These are phyloP conservation scores for Penicillium sp. DNA, from an alignment of 2,329 filamentous ascomycete genomes.

Conservation along the genomic window DNA sequence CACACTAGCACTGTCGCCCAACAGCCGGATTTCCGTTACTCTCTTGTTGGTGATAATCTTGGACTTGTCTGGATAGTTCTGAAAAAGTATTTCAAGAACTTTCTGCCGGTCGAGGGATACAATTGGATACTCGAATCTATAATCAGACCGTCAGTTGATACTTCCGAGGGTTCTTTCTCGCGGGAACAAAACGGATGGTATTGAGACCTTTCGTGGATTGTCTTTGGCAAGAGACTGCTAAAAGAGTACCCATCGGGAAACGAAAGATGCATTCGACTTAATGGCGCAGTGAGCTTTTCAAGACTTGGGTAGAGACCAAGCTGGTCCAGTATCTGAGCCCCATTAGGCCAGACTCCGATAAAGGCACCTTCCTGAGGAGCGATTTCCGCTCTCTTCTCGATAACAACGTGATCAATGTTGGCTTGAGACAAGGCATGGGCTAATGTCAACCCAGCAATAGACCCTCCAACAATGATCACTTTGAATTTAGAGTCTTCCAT, in stretches of 20 bases:
- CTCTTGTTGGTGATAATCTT: neutral
- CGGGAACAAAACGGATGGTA: too few relatives aligned
- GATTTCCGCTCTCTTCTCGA: constrained; percentile 5
- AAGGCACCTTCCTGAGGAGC: constrained; percentile 10
- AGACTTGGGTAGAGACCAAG: constrained; percentile 3
- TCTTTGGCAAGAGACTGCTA: neutral
- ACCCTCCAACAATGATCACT: constrained; percentile 15
- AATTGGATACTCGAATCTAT: neutral
- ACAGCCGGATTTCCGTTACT: neutral
- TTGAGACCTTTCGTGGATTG: neutral
- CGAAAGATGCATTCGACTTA: neutral
- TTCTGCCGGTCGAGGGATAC: neutral
- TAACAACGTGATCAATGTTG: constrained; percentile 6
- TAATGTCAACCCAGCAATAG: constrained; percentile 12
- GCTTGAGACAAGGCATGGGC: constrained; percentile 5
- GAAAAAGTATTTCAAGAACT: neutral
- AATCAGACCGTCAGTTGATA: neutral
- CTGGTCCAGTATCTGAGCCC: constrained; percentile 5
- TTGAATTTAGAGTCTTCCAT: neutral
- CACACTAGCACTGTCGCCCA: neutral
- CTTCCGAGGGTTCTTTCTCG: neutral
- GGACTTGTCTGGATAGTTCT: neutral
- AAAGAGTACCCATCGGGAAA: constrained; percentile 3
- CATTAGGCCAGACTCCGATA: constrained; percentile 5
- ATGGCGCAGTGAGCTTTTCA: neutral